A percentile compares a stretch with the other conserved stretches of the same genome.
Conservation (phyloP, 495 filamentous ascomycete species). For the Lepidopterella palustris region DNA sequence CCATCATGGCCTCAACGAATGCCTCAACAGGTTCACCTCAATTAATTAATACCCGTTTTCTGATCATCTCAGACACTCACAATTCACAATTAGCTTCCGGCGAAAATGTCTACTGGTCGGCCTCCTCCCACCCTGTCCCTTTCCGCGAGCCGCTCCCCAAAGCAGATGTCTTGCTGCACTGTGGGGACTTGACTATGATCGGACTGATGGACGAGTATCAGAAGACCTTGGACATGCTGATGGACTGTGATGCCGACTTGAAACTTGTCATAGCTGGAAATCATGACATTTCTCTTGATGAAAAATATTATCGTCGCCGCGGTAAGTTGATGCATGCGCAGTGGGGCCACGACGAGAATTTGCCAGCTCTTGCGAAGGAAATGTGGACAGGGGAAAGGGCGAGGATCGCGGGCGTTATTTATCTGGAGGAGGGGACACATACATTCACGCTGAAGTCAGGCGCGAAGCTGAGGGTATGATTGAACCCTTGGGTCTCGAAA, state of each 20-base stretch:
- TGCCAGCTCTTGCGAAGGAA: conserved; percentile 23
- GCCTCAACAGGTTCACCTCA: background rate
- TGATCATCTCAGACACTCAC: conserved; percentile 34
- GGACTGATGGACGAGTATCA: conserved; percentile 53
- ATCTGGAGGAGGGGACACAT: conserved; percentile 60
- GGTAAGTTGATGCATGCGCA: conserved; percentile 21
- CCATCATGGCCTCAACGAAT: background rate
- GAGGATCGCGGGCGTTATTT: conserved; percentile 47
- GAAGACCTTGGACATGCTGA: conserved; percentile 48
- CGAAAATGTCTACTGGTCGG: background rate
- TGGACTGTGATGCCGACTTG: conserved; percentile 52
- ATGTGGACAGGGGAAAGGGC: conserved; percentile 48
- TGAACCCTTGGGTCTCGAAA: background rate
- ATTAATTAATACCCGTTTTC: conserved; percentile 15
- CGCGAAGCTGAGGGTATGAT: conserved; percentile 45
- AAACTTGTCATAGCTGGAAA: conserved; percentile 80
- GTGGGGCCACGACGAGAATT: conserved; percentile 13
- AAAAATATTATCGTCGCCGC: conserved; percentile 39
- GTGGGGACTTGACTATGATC: conserved; percentile 63
- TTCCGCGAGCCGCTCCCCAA: conserved; percentile 39
- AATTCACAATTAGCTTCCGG: background rate
- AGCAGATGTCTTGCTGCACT: conserved; percentile 63
- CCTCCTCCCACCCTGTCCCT: background rate
- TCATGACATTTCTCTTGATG: conserved; percentile 69
- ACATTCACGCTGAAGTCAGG: conserved; percentile 52